Evolutionary conservation across 2,329 filamentous ascomycete species (phyloP), one percentile per base, ranked within the genome.

Genomic region (Hymenoscyphus occultus): DNA sequence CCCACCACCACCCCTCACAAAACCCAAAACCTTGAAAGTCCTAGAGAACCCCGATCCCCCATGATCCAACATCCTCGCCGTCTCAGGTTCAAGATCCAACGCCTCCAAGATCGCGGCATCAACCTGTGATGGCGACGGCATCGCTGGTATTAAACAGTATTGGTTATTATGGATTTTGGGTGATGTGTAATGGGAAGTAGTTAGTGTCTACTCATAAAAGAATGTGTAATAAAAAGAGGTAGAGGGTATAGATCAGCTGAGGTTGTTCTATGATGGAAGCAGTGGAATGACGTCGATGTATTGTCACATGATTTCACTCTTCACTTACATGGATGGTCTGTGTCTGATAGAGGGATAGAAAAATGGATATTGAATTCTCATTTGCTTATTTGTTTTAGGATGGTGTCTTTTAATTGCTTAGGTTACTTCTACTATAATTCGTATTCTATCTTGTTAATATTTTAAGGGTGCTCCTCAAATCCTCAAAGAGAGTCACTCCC

Each of bases 21-120:
- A 78, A 5, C 78, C 78, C 4, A 77, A 79, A 56, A 86, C 80
- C 74, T 88, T 90, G 64, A 84, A 88, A 0, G 89, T 91, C 0
- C 86, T 87, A 1, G 89, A 82, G 68, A 90, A 90, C 54, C 87
- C 87, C 1, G 88, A 90, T 59, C 87, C 84, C 64, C 89, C 89
- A 67, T 88, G 84, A n/a, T n/a, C n/a, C n/a, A n/a, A n/a, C 13
- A 92, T 83, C 56, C 78, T 83, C 39, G 87, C 83, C 2, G 76
- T 77, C 16, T 78, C 76, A 0, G 83, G 77, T 64, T 89, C 82
- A 5, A 92, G 81, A 5, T 79, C 77, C 2, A 93, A 81, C 9
- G 88, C 85, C 63, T 83, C 75, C 16, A 85, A 74, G 48, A 92
- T 85, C 32, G 87, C 86, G 1, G 84, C 75, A 74, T 93, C 90